Evolutionary conservation across 352 stramenopile genomes (phyloP).

Genomic region (Globisporangium megalacanthum): DNA sequence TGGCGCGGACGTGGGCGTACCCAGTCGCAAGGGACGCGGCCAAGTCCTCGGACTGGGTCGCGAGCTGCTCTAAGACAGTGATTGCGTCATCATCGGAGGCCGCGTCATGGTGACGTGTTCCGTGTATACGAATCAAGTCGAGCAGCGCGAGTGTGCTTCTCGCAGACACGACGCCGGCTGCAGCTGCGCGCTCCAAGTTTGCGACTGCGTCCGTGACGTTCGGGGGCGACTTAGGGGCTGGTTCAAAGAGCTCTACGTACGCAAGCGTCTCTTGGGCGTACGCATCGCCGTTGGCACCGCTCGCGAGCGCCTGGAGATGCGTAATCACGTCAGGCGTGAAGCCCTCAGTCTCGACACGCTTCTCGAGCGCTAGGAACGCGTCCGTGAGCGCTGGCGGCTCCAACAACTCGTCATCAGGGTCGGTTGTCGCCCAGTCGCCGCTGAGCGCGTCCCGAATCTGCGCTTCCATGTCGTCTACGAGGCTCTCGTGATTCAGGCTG

Average conservation of each 20-base stretch:
- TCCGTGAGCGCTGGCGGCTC: conserved; percentile 28
- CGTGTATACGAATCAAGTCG: conserved; percentile 38
- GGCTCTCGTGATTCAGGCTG: conserved; percentile 8
- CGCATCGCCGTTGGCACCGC: conserved; percentile 21
- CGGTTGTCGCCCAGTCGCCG: not conserved
- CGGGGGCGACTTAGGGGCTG: conserved; percentile 9
- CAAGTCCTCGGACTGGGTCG: conserved; percentile 39
- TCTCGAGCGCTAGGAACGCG: conserved; percentile 42
- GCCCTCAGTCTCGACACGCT: conserved; percentile 39
- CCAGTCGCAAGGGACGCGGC: conserved; percentile 51
- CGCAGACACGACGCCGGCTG: conserved; percentile 35
- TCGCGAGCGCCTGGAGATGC: conserved; percentile 23
- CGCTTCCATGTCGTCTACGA: conserved; percentile 18
- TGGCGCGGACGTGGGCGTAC: conserved; percentile 41
- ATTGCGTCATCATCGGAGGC: too few relatives aligned
- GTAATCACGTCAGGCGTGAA: conserved; percentile 34
- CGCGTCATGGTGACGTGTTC: too few relatives aligned
- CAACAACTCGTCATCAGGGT: not conserved
- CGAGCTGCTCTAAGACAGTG: conserved; percentile 22
- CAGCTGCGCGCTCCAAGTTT: conserved; percentile 34
- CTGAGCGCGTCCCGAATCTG: conserved; percentile 15
- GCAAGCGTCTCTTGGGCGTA: conserved; percentile 53
- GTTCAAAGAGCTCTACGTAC: conserved; percentile 61
- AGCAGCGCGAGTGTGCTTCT: conserved; percentile 46
- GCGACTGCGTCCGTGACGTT: conserved; percentile 39